Evolutionary conservation across 768 basidiomycete species (phyloP).

Genomic region (Mycena maculata): DNA sequence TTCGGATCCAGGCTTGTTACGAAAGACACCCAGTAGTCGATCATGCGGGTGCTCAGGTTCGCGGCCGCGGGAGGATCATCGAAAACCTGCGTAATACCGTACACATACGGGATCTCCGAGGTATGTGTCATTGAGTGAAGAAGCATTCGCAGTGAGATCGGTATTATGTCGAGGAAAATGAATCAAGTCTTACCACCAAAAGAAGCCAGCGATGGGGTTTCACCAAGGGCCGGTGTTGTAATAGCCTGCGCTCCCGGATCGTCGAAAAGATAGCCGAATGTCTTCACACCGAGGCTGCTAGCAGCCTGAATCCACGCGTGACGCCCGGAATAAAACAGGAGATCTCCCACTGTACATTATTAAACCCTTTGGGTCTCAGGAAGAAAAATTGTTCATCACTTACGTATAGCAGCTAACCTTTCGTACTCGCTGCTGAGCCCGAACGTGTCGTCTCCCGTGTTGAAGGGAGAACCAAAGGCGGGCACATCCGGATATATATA

Average conservation of each 20-base stretch:
- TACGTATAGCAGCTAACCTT: slow-evolving; percentile 48
- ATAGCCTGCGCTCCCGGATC: slow-evolving; percentile 38
- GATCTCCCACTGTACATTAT: slow-evolving; percentile 9
- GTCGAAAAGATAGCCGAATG: slow-evolving; percentile 52
- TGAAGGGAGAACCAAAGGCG: slow-evolving; percentile 55
- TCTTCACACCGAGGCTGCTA: slow-evolving; percentile 44
- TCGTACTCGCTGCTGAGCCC: slow-evolving; percentile 52
- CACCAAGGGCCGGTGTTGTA: background rate
- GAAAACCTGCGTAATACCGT: slow-evolving; percentile 29
- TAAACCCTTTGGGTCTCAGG: too few relatives aligned
- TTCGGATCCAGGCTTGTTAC: slow-evolving; percentile 56
- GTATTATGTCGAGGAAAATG: too few relatives aligned
- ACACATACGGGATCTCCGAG: slow-evolving; percentile 45
- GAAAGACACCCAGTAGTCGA: slow-evolving; percentile 60
- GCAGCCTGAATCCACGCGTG: slow-evolving; percentile 49
- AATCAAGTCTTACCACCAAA: too few relatives aligned
- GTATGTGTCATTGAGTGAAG: slow-evolving; percentile 37
- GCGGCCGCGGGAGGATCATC: slow-evolving; percentile 33
- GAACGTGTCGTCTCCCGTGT: slow-evolving; percentile 54
- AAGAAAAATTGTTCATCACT: too few relatives aligned
- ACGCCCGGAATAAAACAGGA: slow-evolving; percentile 29
- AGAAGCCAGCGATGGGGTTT: too few relatives aligned
- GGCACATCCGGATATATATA: slow-evolving; percentile 50
- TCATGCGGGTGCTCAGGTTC: slow-evolving; percentile 48
- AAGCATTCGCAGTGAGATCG: too few relatives aligned